phyloP scores from a whole-genome alignment of 1,139 yeast species.

The Blastobotrys niveus region DNA sequence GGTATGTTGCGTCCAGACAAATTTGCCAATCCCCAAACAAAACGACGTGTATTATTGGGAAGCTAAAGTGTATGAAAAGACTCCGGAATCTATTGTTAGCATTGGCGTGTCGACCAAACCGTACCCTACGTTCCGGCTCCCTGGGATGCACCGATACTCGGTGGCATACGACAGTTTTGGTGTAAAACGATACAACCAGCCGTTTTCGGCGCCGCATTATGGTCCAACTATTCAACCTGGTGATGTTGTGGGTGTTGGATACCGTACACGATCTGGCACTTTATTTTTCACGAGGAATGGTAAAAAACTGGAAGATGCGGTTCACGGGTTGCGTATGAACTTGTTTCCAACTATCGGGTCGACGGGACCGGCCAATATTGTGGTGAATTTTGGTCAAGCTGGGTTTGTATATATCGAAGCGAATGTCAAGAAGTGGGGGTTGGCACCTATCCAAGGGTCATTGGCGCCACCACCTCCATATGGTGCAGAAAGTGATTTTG shows the following conservation, averaged over 20 bases:
- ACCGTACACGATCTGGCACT: constrained; percentile 71
- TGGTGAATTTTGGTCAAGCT: constrained; percentile 81
- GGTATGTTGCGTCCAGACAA: constrained; percentile 73
- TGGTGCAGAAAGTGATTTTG: constrained; percentile 44
- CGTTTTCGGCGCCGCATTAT: constrained; percentile 66
- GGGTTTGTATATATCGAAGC: constrained; percentile 96
- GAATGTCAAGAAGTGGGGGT: constrained; percentile 87
- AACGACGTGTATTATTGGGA: constrained; percentile 92
- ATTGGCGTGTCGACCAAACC: constrained; percentile 86
- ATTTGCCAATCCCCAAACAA: constrained; percentile 77
- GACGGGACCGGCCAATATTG: constrained; percentile 64
- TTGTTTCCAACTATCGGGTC: constrained; percentile 89
- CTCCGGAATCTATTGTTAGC: constrained; percentile 49
- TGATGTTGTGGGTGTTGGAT: constrained; percentile 91
- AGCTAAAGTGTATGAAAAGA: constrained; percentile 64
- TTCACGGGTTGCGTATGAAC: constrained; percentile 72
- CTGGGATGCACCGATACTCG: constrained; percentile 78
- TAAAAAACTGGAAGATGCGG: constrained; percentile 74
- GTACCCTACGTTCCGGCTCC: constrained; percentile 81
- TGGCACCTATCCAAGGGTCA: constrained; percentile 69
- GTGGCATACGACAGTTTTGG: constrained; percentile 88
- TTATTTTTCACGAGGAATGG: constrained; percentile 90
- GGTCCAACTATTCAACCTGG: constrained; percentile 77
- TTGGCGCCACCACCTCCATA: constrained; percentile 76
- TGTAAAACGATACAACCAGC: constrained; percentile 71